Evolutionary conservation across 179 eudicot genomes (phyloP), one percentile per base, ranked within the genome.

Genomic region (Drosera spatulata): DNA sequence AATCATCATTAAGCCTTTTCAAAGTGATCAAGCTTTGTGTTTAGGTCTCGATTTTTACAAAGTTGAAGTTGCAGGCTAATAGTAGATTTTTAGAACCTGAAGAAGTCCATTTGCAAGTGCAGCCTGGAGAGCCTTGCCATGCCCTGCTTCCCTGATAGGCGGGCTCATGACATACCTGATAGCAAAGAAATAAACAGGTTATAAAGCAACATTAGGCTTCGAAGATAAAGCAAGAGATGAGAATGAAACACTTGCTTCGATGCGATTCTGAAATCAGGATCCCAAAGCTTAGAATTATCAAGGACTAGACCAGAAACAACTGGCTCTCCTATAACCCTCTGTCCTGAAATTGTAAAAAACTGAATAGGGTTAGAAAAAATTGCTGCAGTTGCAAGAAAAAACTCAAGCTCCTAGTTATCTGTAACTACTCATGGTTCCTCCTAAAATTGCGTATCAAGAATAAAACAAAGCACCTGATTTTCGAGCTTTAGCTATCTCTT

Each of bases 141-240:
- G 99, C 58, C 96, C 99, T 46, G 81, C 66, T 60, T 72, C 80
- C 69, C 99, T 82, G 68, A 93, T 86, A 53, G 96, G 99, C 65
- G 99, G 99, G 64, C 99, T 93, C 99, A 93, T 93, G 63, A 93
- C 99, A 74, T 72, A 93, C 76, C 99, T 93, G 75, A 56, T 58
- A 10, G 61, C 14, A 58, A 9, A 3, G 41, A 14, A 14, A 41
- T 41, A 50, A 59, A 3, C 44, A 58, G 53, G 10, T 56, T 50
- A 44, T 13, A n/a, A n/a, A n/a, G n/a, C n/a, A n/a, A n/a, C n/a
- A n/a, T n/a, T n/a, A n/a, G n/a, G n/a, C n/a, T n/a, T n/a, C n/a
- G n/a, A n/a, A n/a, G n/a, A 58, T 63, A 41, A 14, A 45, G 50
- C 58, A 59, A 33, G 33, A 52, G 56, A 53, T 51, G 50, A 68